phyloP scores from a whole-genome alignment of 148 eudicot species.

The Arbutus unedo region DNA sequence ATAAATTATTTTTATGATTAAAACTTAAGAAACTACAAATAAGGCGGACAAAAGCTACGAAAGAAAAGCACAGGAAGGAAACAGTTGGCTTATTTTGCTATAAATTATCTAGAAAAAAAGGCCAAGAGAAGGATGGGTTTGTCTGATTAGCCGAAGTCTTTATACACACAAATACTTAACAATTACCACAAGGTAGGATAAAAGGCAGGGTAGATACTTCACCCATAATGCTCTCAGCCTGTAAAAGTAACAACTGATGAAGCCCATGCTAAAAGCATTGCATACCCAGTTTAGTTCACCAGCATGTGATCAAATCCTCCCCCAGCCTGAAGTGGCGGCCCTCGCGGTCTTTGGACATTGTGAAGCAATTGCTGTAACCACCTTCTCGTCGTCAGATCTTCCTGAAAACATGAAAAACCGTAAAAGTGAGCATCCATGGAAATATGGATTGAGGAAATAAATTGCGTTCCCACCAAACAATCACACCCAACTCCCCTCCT shows the following conservation, averaged over 20 bases:
- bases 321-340: conserved; percentile 38
- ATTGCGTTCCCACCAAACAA: not conserved
- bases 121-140: not conserved
- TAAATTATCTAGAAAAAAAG: not conserved
- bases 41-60: conserved; percentile 24
- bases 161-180: not conserved
- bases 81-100: not conserved
- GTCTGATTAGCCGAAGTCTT: not conserved
- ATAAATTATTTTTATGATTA: too few relatives aligned
- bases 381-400: conserved; percentile 80
- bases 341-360: conserved; percentile 62
- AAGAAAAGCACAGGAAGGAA: conserved; percentile 26
- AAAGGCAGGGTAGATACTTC: not conserved
- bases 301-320: conserved; percentile 73
- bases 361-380: conserved; percentile 85
- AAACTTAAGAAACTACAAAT: too few relatives aligned
- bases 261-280: not conserved
- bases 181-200: not conserved
- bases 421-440: not conserved
- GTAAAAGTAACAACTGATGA: not conserved
- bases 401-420: conserved; percentile 41
- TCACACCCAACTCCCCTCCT: too few relatives aligned
- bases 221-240: not conserved
- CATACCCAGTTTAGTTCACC: conserved; percentile 18
- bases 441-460: not conserved